These are phyloP conservation scores for Phytophthora pluvialis DNA, from an alignment of 352 stramenopile species.

Conservation along the genomic window DNA sequence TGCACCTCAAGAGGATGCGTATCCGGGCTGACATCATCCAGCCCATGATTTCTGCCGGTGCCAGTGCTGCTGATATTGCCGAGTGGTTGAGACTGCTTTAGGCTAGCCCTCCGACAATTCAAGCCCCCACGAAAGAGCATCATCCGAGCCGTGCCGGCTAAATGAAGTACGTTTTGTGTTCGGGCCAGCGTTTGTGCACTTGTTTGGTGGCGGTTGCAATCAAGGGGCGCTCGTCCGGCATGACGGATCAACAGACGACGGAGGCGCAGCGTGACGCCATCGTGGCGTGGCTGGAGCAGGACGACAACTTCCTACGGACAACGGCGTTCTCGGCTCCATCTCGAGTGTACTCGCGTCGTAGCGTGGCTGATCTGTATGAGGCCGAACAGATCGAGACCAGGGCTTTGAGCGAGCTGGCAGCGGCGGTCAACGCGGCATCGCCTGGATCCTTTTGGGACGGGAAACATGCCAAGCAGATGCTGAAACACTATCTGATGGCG, in stretches of 20 bases:
- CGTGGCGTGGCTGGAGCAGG: conserved; percentile 17
- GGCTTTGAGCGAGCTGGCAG: conserved; percentile 11
- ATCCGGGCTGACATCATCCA: conserved; percentile 32
- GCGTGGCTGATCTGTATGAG: not conserved
- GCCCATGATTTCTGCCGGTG: conserved; percentile 27
- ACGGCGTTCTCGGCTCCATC: conserved; percentile 6
- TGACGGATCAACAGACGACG: not conserved
- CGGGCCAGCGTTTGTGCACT: too few relatives aligned
- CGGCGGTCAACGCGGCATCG: conserved; percentile 3
- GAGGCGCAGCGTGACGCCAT: conserved; percentile 11
- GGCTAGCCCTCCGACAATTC: not conserved
- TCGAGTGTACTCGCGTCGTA: not conserved
- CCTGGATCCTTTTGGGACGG: conserved; percentile 13
- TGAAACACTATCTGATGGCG: conserved; percentile 14
- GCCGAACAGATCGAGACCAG: conserved; percentile 7
- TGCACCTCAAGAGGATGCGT: conserved; percentile 27
- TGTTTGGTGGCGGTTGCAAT: too few relatives aligned
- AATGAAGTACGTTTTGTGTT: too few relatives aligned
- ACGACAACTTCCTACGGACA: conserved; percentile 17
- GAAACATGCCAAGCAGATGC: conserved; percentile 12
- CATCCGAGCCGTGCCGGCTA: too few relatives aligned
- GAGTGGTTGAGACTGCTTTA: conserved; percentile 28
- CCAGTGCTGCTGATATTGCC: conserved; percentile 13
- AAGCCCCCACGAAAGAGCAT: too few relatives aligned
- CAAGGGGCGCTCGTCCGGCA: not conserved